Evolutionary conservation across 2,329 filamentous ascomycete genomes (phyloP).

Genomic region (Pochonia chlamydosporia): DNA sequence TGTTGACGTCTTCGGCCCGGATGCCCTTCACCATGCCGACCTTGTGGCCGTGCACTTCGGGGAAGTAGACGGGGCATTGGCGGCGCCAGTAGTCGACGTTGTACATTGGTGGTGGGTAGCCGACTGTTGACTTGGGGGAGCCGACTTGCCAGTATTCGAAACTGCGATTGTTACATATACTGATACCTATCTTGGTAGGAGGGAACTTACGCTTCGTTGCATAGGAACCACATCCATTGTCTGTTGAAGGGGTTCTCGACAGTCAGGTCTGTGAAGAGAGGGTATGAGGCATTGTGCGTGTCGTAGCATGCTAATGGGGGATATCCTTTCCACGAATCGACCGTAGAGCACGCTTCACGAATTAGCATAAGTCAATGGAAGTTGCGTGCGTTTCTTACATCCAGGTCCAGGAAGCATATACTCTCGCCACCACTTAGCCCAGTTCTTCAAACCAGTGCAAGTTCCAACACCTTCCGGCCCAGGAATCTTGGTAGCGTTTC

Average conservation of each 20-base stretch:
- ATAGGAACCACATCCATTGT: constrained; percentile 57
- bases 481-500: constrained; percentile 5
- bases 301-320: constrained; percentile 17
- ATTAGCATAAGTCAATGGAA: neutral
- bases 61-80: constrained; percentile 52
- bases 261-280: constrained; percentile 43
- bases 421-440: constrained; percentile 46
- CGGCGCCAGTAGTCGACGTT: constrained; percentile 46
- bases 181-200: too few relatives aligned
- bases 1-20: constrained; percentile 37
- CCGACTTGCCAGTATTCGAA: constrained; percentile 16
- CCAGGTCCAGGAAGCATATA: constrained; percentile 33
- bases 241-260: constrained; percentile 36
- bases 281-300: constrained; percentile 22
- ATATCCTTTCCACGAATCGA: constrained; percentile 40
- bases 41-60: constrained; percentile 38
- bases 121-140: constrained; percentile 22
- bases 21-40: constrained; percentile 5
- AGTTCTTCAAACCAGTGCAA: constrained; percentile 45
- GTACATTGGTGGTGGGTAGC: constrained; percentile 45
- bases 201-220: constrained; percentile 55
- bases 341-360: constrained; percentile 36
- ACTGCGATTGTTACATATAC: too few relatives aligned
- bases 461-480: constrained; percentile 42
- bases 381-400: constrained; percentile 29